Evolutionary conservation across 2,329 filamentous ascomycete species (phyloP), one percentile per base, ranked within the genome.

Genomic region (Dactylellina sp.): DNA sequence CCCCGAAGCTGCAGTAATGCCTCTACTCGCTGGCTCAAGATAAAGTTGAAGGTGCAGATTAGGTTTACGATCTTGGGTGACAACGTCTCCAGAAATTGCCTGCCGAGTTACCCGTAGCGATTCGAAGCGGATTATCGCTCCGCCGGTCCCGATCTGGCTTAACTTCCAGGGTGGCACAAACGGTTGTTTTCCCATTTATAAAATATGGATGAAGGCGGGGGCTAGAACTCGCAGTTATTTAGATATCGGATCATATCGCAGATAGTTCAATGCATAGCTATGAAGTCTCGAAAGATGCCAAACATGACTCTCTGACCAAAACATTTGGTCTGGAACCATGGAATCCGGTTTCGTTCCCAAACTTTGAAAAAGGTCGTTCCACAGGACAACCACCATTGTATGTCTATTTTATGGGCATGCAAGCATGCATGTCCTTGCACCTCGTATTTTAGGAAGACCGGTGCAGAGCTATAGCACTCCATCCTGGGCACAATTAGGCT

Each of bases 41-140:
- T 32, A 32, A 32, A 4, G 9, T 32, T 32, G 28, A 32, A 32
- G 28, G 5, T 32, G 28, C 28, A 32, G 28, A 32, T 32, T 32
- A 32, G 16, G 39, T 14, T 42, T 16, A 35, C n/a, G 37, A 50
- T 25, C 11, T 37, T n/a, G 28, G 12, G 49, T 20, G 49, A 50
- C 32, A 24, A 12, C 18, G 18, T 59, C 37, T 25, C 35, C 22
- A 20, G 22, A 14, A 12, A 60, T 46, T 16, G 7, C 24, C 16
- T 52, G 18, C 63, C 35, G 53, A 32, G 24, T n/a, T 9, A 28
- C 9, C 46, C 16, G 55, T 16, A 11, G 22, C 35, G 47, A 35
- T 25, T 52, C 46, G 56, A 52, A 47, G 52, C 66, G 66, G 66
- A 53, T 71, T 71, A 16, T 57, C 66, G 66, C 50, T 46, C 66